A percentile compares a stretch with the other conserved stretches of the same genome.
phyloP scores from a whole-genome alignment of 2,329 filamentous ascomycete species.

The Verticillium isaacii region DNA sequence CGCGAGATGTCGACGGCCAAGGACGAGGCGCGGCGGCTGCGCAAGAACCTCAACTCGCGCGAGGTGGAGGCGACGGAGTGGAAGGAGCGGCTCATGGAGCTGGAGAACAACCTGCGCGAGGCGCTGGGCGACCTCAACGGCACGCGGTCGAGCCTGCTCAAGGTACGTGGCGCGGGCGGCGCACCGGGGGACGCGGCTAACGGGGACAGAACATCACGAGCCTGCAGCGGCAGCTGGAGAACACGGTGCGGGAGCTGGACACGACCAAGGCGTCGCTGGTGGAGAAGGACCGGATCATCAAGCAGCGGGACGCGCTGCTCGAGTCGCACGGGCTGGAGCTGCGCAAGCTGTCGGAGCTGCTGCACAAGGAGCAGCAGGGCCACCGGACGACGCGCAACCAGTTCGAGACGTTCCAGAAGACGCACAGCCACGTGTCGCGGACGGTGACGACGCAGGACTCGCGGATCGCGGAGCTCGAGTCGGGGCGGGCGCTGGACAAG shows the following conservation, averaged over 20 bases:
- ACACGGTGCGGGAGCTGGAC: slow-evolving; percentile 78
- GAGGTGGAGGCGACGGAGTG: slow-evolving; percentile 87
- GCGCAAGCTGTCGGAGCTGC: slow-evolving; percentile 76
- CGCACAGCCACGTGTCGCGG: slow-evolving; percentile 79
- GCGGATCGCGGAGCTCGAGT: slow-evolving; percentile 81
- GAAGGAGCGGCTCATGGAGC: slow-evolving; percentile 84
- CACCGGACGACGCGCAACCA: slow-evolving; percentile 84
- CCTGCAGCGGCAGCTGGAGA: slow-evolving; percentile 82
- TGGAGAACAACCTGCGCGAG: slow-evolving; percentile 84
- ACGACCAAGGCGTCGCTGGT: slow-evolving; percentile 68
- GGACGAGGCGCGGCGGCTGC: slow-evolving; percentile 77
- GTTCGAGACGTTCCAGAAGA: slow-evolving; percentile 84
- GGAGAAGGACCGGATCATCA: slow-evolving; percentile 89
- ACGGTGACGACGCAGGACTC: slow-evolving; percentile 82
- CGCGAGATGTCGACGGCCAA: slow-evolving; percentile 74
- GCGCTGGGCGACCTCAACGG: slow-evolving; percentile 84
- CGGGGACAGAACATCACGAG: slow-evolving; percentile 67
- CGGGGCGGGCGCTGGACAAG: slow-evolving; percentile 70
- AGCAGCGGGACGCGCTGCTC: slow-evolving; percentile 81
- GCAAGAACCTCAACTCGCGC: slow-evolving; percentile 75
- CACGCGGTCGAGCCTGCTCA: slow-evolving; percentile 78
- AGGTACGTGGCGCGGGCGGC: slow-evolving; percentile 45
- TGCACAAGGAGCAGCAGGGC: slow-evolving; percentile 83
- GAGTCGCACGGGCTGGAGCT: slow-evolving; percentile 86
- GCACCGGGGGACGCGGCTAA: neutral